Evolutionary conservation across 2,329 filamentous ascomycete genomes (phyloP).

Genomic region (Aspergillus costaricaensis): DNA sequence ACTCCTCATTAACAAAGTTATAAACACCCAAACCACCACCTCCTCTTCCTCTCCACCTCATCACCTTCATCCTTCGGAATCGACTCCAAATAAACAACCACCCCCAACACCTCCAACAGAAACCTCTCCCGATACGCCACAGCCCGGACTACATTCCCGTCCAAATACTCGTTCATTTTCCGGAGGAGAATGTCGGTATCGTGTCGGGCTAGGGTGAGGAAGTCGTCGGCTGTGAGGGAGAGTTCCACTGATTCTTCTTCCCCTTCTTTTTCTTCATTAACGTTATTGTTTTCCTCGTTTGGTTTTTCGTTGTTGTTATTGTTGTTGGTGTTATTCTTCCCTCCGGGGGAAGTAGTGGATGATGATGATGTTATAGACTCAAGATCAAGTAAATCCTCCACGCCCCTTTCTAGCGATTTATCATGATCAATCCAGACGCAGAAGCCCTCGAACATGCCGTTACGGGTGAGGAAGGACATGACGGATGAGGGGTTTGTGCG

Average conservation of each 20-base stretch:
- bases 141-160: not conserved
- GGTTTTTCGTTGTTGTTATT: not conserved
- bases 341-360: too few relatives aligned
- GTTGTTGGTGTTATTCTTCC: too few relatives aligned
- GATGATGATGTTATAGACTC: not conserved
- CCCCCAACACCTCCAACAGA: conserved; percentile 20
- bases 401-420: not conserved
- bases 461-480: conserved; percentile 7
- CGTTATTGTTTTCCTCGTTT: not conserved
- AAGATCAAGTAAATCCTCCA: not conserved
- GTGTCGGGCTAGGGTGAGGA: not conserved
- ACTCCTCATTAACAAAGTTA: too few relatives aligned
- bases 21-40: not conserved
- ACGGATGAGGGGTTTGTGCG: not conserved
- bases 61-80: not conserved
- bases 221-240: not conserved
- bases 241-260: too few relatives aligned
- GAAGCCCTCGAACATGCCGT: conserved; percentile 15
- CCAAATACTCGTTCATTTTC: not conserved
- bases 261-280: too few relatives aligned
- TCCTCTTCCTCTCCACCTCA: not conserved
- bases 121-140: conserved; percentile 14
- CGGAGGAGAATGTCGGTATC: not conserved
- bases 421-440: not conserved
- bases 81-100: conserved; percentile 1